A percentile compares a stretch with the other conserved stretches of the same genome.
phyloP scores from a whole-genome alignment of 2,329 filamentous ascomycete genomes.

The Pyrenochaeta sp. region DNA sequence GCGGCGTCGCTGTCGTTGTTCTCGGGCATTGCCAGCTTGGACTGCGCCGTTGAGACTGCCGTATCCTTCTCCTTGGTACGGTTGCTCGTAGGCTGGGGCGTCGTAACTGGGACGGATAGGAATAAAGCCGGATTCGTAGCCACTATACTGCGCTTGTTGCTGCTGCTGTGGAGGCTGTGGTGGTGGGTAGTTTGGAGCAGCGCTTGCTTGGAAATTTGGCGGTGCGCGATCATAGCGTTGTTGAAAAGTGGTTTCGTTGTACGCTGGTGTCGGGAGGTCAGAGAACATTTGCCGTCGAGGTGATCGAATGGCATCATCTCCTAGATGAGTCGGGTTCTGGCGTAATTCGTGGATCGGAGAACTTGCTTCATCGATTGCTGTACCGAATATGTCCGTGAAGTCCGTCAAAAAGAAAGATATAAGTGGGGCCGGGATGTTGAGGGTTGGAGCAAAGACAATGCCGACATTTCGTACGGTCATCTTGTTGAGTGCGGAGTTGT shows the following conservation, averaged over 20 bases:
- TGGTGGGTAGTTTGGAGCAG: slow-evolving; percentile 35
- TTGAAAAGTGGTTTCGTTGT: slow-evolving; percentile 65
- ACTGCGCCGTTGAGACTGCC: slow-evolving; percentile 46
- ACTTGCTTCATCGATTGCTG: slow-evolving; percentile 66
- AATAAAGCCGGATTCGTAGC: slow-evolving; percentile 61
- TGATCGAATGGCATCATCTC: slow-evolving; percentile 68
- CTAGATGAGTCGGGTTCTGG: slow-evolving; percentile 52
- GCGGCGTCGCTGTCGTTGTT: slow-evolving; percentile 44
- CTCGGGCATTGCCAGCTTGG: slow-evolving; percentile 34
- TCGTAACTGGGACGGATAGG: slow-evolving; percentile 62
- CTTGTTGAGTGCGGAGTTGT: slow-evolving; percentile 90
- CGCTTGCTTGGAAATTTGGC: slow-evolving; percentile 28
- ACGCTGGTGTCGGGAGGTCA: slow-evolving; percentile 70
- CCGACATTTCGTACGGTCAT: slow-evolving; percentile 97
- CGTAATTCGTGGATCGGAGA: slow-evolving; percentile 57
- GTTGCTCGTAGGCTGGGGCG: slow-evolving; percentile 37
- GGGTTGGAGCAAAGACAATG: slow-evolving; percentile 95
- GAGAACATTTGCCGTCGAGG: slow-evolving; percentile 72
- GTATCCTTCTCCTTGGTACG: slow-evolving; percentile 42
- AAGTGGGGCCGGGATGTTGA: slow-evolving; percentile 94
- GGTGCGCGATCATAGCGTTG: slow-evolving; percentile 37
- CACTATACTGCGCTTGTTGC: slow-evolving; percentile 36
- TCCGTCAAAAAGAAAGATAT: slow-evolving; percentile 95
- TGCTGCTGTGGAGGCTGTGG: slow-evolving; percentile 34
- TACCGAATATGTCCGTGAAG: slow-evolving; percentile 84